Conservation (phyloP, 2,329 filamentous ascomycete species). For the Dactylellina haptotyla region DNA sequence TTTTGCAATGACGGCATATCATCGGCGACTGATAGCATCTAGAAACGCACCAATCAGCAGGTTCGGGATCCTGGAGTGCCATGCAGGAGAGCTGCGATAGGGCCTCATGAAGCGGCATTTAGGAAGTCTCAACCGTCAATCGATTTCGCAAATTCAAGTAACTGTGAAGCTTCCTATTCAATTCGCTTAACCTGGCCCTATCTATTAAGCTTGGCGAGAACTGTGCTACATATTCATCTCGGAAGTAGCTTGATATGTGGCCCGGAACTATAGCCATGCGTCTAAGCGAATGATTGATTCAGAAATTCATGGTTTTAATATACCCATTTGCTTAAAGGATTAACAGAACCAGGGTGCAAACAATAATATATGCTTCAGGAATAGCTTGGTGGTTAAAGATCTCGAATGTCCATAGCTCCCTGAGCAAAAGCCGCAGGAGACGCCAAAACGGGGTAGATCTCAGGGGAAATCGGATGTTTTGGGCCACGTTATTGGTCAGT, state of each 20-base stretch:
- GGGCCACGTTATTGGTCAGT: conserved; percentile 18
- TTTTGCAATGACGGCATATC: conserved; percentile 37
- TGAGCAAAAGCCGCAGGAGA: not conserved
- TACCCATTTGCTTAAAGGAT: too few species aligned
- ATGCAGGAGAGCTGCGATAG: conserved; percentile 26
- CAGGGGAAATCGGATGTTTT: conserved; percentile 18
- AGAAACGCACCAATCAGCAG: conserved; percentile 42
- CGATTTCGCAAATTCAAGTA: conserved; percentile 4
- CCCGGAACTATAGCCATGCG: not conserved
- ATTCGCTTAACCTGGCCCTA: conserved; percentile 49
- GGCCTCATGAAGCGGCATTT: conserved; percentile 52
- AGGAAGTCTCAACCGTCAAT: conserved; percentile 47
- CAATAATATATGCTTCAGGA: not conserved
- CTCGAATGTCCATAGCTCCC: not conserved
- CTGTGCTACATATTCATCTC: conserved; percentile 40
- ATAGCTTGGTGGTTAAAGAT: not conserved
- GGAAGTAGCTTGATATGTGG: conserved; percentile 16
- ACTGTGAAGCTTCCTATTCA: conserved; percentile 21
- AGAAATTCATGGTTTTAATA: too few species aligned
- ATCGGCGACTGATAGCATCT: conserved; percentile 36
- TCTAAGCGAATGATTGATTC: conserved; percentile 28
- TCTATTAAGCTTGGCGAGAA: conserved; percentile 50
- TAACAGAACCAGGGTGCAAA: too few species aligned
- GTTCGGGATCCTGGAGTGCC: conserved; percentile 9
- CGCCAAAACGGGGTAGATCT: conserved; percentile 11